Evolutionary conservation across 148 eudicot genomes (phyloP), one percentile per base, ranked within the genome.

Genomic region (Vaccinium corymbosum): DNA sequence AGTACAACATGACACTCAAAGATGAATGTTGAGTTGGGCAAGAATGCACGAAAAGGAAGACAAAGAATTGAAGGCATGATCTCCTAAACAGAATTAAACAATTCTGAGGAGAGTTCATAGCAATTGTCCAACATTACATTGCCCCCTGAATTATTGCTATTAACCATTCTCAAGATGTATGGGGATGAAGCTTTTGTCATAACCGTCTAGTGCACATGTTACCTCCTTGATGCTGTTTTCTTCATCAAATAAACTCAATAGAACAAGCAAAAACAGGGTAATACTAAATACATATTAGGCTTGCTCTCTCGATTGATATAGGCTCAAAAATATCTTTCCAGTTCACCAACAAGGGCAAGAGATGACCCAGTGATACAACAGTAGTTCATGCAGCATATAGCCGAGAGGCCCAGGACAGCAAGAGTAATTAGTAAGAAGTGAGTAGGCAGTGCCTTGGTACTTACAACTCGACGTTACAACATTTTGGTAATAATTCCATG

Each of bases 381-480:
- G 25, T 50, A 20, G 38, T 46, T 77, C 50, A 84, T 25, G 42
- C 32, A 82, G 49, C 29, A 32, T 10, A 48, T 82, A 71, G 82
- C 82, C 52, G 59, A 57, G 52, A 35, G 52, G 32, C 76, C 76
- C 46, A 29, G 14, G 83, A 29, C 68, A 76, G 57, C 16, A 10
- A 62, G 25, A 57, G 38, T 22, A 77, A 81, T 42, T 25, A 72
- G 13, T 46, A 61, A 78, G 55, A 82, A 57, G 42, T 27, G n/a
- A 29, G 75, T 46, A 6, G n/a, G 4, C 57, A 76, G 64, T 76
- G 62, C 68, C 70, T 50, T 5, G 6, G 16, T 8, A 91, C 99
- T 89, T 90, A 96, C 99, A 96, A 87, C 99, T 96, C 46, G 98
- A 94, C 9, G 99, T 96, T 7, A 96, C 99, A 79, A 96, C 99